phyloP scores from a whole-genome alignment of 495 filamentous ascomycete species.

The Neurospora discreta region DNA sequence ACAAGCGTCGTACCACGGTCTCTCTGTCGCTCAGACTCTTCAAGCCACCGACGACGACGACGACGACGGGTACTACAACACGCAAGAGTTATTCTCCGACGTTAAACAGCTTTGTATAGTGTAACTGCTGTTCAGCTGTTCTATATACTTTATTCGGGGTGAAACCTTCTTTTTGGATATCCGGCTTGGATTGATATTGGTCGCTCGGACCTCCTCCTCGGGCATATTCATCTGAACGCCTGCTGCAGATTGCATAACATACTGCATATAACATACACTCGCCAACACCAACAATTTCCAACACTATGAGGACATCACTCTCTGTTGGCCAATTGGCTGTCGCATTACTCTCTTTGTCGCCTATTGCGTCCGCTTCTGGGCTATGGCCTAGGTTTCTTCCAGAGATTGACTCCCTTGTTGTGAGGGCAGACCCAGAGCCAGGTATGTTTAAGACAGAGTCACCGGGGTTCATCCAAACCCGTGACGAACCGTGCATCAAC shows the following conservation, averaged over 20 bases:
- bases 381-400: slow-evolving; percentile 28
- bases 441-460: slow-evolving; percentile 9
- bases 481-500: slow-evolving; percentile 5
- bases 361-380: slow-evolving; percentile 21
- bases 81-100: slow-evolving; percentile 10
- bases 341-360: slow-evolving; percentile 23
- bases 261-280: not conserved
- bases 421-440: slow-evolving; percentile 21
- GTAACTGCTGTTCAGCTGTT: not conserved
- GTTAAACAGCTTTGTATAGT: slow-evolving; percentile 12
- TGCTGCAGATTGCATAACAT: not conserved
- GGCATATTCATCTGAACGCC: not conserved
- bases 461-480: not conserved
- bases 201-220: not conserved
- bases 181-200: not conserved
- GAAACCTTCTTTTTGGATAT: not conserved
- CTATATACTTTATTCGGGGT: not conserved
- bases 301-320: slow-evolving; percentile 16
- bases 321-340: slow-evolving; percentile 23
- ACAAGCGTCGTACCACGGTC: slow-evolving; percentile 14
- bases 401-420: slow-evolving; percentile 25
- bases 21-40: slow-evolving; percentile 2
- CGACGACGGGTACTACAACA: slow-evolving; percentile 6
- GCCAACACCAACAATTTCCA: not conserved
- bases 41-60: slow-evolving; percentile 6